A percentile compares a stretch with the other conserved stretches of the same genome.
Conservation (phyloP, 106 monocot species). For the Allium sativum region DNA sequence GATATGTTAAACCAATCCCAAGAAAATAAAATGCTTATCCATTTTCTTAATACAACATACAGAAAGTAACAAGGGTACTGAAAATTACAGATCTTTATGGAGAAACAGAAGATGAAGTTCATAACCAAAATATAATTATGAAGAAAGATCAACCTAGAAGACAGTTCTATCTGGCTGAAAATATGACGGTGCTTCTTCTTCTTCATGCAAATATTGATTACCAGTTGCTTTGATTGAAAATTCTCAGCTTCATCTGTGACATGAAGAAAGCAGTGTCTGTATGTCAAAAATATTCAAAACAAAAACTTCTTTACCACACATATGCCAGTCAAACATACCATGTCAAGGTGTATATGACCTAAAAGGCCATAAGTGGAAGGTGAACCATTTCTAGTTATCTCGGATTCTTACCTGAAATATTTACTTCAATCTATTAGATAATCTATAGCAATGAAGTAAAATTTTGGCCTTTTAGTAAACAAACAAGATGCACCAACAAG, state of each 20-base stretch:
- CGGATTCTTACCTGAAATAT: slow-evolving; percentile 48
- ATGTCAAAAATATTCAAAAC: background rate
- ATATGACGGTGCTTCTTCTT: slow-evolving; percentile 49
- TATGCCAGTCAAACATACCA: slow-evolving; percentile 25
- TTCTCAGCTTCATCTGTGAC: slow-evolving; percentile 42
- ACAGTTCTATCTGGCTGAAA: slow-evolving; percentile 36
- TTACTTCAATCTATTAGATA: background rate
- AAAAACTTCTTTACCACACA: background rate
- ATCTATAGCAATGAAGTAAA: no score
- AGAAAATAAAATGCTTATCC: no score
- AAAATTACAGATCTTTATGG: no score
- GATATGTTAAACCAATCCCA: no score
- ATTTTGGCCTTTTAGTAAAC: background rate
- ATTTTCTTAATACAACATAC: no score
- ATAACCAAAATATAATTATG: no score
- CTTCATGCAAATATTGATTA: slow-evolving; percentile 22
- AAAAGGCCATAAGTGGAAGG: slow-evolving; percentile 46
- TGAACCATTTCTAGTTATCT: slow-evolving; percentile 20
- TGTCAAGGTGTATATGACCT: slow-evolving; percentile 84
- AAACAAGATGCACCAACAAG: background rate
- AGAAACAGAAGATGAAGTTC: no score
- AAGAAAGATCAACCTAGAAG: slow-evolving; percentile 29
- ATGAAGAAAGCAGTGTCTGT: slow-evolving; percentile 1
- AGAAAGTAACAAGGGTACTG: no score
- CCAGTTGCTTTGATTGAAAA: slow-evolving; percentile 39